Conservation (phyloP, 2,329 filamentous ascomycete species). For the Periconia digitata region DNA sequence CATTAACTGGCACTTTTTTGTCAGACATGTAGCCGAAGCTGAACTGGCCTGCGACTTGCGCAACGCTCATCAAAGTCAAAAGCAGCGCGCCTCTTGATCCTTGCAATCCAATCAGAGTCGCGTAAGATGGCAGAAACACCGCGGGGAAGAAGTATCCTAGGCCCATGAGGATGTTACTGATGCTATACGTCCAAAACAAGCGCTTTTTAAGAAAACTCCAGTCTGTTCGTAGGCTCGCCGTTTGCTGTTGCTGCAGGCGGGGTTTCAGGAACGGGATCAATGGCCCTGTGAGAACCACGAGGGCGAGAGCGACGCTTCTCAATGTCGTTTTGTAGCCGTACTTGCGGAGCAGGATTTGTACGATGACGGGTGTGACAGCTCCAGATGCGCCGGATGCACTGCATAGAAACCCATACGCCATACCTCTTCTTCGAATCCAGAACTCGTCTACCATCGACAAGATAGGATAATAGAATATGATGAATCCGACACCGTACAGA, state of each 20-base stretch:
- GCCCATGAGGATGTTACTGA: slow-evolving; percentile 39
- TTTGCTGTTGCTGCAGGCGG: slow-evolving; percentile 34
- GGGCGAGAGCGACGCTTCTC: slow-evolving; percentile 35
- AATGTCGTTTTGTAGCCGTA: slow-evolving; percentile 46
- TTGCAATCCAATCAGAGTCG: slow-evolving; percentile 18
- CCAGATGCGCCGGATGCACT: slow-evolving; percentile 47
- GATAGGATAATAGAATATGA: slow-evolving; percentile 51
- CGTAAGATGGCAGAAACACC: slow-evolving; percentile 42
- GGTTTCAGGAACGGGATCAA: slow-evolving; percentile 42
- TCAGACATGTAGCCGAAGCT: slow-evolving; percentile 39
- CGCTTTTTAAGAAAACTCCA: slow-evolving; percentile 28
- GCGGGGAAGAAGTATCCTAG: slow-evolving; percentile 44
- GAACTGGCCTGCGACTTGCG: slow-evolving; percentile 35
- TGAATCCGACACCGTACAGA: slow-evolving; percentile 46
- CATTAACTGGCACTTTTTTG: slow-evolving; percentile 36
- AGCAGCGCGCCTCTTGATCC: slow-evolving; percentile 29
- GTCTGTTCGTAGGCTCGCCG: slow-evolving; percentile 28
- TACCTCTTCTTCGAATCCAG: slow-evolving; percentile 53
- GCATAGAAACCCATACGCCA: slow-evolving; percentile 53
- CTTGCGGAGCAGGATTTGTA: slow-evolving; percentile 39
- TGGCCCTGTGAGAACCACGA: slow-evolving; percentile 24
- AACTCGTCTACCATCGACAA: slow-evolving; percentile 53
- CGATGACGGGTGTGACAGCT: slow-evolving; percentile 44
- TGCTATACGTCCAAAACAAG: slow-evolving; percentile 34
- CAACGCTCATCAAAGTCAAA: slow-evolving; percentile 38